Conservation (phyloP, 305 asterid species). For the Fraxinus latifolia region DNA sequence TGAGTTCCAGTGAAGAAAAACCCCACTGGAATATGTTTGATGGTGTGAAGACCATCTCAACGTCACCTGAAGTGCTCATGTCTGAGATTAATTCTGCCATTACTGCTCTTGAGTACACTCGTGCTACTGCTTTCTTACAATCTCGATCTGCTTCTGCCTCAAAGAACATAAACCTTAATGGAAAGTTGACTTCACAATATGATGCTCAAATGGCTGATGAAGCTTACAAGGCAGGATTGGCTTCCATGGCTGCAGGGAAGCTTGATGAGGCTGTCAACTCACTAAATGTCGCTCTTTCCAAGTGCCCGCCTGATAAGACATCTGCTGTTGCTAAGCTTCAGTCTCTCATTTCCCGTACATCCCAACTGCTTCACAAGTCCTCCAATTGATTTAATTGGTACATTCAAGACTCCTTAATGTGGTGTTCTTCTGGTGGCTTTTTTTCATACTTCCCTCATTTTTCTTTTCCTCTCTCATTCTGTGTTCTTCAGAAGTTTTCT, state of each 20-base stretch:
- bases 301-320: slow-evolving; percentile 53
- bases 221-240: slow-evolving; percentile 55
- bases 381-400: slow-evolving; percentile 30
- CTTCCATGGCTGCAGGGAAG: slow-evolving; percentile 56
- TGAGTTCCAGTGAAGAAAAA: slow-evolving; percentile 41
- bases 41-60: slow-evolving; percentile 34
- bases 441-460: neutral
- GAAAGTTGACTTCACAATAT: slow-evolving; percentile 18
- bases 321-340: slow-evolving; percentile 50
- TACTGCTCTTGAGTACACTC: slow-evolving; percentile 53
- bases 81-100: slow-evolving; percentile 55
- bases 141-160: slow-evolving; percentile 23
- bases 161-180: slow-evolving; percentile 15
- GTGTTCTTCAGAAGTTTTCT: neutral
- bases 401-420: neutral
- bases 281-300: slow-evolving; percentile 47
- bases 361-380: slow-evolving; percentile 31
- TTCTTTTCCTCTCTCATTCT: neutral
- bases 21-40: slow-evolving; percentile 52
- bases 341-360: slow-evolving; percentile 45
- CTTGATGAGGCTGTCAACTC: slow-evolving; percentile 44
- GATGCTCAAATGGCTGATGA: slow-evolving; percentile 46
- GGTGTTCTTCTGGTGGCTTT: slow-evolving; percentile 3
- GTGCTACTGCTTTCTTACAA: slow-evolving; percentile 38
- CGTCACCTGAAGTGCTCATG: slow-evolving; percentile 55